A percentile compares a stretch with the other conserved stretches of the same genome.
Conservation (phyloP, 495 filamentous ascomycete species). For the Penicillium pulvis region DNA sequence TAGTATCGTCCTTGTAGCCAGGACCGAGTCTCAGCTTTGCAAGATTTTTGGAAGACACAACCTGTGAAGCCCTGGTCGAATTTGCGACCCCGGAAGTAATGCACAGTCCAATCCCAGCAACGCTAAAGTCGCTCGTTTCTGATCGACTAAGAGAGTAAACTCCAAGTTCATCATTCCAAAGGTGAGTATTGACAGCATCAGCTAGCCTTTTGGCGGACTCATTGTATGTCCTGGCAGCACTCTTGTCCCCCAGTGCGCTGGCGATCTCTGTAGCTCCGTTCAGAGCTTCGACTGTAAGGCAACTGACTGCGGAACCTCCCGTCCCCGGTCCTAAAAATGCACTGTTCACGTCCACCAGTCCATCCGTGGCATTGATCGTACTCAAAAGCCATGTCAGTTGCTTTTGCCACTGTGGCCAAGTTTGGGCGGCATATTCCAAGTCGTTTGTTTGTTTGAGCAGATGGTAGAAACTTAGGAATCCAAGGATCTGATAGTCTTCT, state of each 20-base stretch:
- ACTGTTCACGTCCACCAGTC: conserved; percentile 2
- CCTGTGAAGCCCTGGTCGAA: conserved; percentile 14
- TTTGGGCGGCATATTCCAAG: conserved; percentile 6
- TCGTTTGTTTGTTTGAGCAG: conserved; percentile 5
- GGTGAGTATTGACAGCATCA: conserved; percentile 25
- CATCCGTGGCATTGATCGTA: conserved; percentile 9
- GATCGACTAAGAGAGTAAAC: conserved; percentile 23
- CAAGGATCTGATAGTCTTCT: conserved; percentile 14
- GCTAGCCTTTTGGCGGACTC: conserved; percentile 3
- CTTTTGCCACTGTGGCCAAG: conserved; percentile 10
- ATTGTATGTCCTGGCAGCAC: conserved; percentile 3
- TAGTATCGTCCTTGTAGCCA: conserved; percentile 21
- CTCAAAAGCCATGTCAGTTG: conserved; percentile 8
- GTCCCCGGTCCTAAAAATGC: background rate
- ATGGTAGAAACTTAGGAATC: conserved; percentile 8
- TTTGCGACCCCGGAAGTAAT: conserved; percentile 31
- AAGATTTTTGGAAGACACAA: conserved; percentile 2
- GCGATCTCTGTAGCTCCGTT: conserved; percentile 16
- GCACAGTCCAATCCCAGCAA: conserved; percentile 28
- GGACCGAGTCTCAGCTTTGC: conserved; percentile 6
- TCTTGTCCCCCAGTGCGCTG: conserved; percentile 1
- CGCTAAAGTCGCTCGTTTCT: conserved; percentile 17
- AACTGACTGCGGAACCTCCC: conserved; percentile 7
- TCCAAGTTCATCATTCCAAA: conserved; percentile 30
- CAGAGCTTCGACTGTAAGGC: conserved; percentile 15